Evolutionary conservation across 2,329 filamentous ascomycete genomes (phyloP).

Genomic region (Neopestalotiopsis sp.): DNA sequence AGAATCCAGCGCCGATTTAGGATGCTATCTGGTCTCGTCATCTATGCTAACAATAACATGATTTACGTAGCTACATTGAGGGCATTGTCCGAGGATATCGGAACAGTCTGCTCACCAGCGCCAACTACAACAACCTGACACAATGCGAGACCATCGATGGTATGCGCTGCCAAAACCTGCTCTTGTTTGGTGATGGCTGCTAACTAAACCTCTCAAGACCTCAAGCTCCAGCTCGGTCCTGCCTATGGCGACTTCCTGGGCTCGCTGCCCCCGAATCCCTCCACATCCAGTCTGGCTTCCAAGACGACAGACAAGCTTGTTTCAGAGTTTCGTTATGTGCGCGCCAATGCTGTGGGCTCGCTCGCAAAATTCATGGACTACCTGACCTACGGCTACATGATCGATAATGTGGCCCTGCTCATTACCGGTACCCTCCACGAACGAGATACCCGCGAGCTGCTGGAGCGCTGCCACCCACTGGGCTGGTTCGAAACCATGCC

Average conservation of each 20-base stretch:
- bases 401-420: slow-evolving; percentile 96
- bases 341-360: slow-evolving; percentile 90
- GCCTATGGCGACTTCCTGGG: slow-evolving; percentile 97
- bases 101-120: slow-evolving; percentile 86
- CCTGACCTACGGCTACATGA: slow-evolving; percentile 99
- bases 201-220: slow-evolving; percentile 62
- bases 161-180: slow-evolving; percentile 45
- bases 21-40: slow-evolving; percentile 27
- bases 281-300: slow-evolving; percentile 90
- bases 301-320: slow-evolving; percentile 99
- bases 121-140: slow-evolving; percentile 93
- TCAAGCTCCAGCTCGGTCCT: slow-evolving; percentile 96
- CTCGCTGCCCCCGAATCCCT: slow-evolving; percentile 92
- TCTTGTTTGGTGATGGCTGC: background rate
- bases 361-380: slow-evolving; percentile 97
- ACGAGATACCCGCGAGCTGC: slow-evolving; percentile 90
- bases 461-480: slow-evolving; percentile 94
- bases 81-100: slow-evolving; percentile 97
- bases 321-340: slow-evolving; percentile 94
- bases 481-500: slow-evolving; percentile 99
- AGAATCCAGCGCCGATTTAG: slow-evolving; percentile 33
- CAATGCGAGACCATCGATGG: slow-evolving; percentile 98
- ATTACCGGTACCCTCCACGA: slow-evolving; percentile 98
- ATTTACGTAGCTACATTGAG: slow-evolving; percentile 79
- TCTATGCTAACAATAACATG: slow-evolving; percentile 34